phyloP scores from a whole-genome alignment of 768 basidiomycete genomes.

The Calocera cornea region DNA sequence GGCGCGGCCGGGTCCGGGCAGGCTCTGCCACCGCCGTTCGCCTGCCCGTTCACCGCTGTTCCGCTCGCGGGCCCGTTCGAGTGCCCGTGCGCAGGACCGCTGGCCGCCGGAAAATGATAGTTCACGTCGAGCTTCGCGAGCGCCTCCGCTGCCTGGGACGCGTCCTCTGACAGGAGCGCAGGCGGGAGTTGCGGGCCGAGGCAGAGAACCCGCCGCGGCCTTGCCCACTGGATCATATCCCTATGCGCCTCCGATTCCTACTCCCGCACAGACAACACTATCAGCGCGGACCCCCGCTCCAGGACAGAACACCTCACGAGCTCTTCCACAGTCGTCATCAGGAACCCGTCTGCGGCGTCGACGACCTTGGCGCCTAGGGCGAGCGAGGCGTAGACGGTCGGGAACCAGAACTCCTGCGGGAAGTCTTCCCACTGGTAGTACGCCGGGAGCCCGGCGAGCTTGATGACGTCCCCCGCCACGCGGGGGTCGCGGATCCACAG shows the following conservation, averaged over 20 bases:
- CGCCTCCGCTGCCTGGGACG: background rate
- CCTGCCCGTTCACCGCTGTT: no score
- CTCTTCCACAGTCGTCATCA: background rate
- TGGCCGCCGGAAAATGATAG: background rate
- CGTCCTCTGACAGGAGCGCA: background rate
- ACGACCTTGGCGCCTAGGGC: background rate
- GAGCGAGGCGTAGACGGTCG: background rate
- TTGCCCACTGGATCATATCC: constrained; percentile 1
- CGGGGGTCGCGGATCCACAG: background rate
- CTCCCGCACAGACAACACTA: background rate
- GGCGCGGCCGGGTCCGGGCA: background rate
- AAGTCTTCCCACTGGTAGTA: constrained; percentile 3
- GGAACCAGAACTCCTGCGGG: constrained; percentile 4
- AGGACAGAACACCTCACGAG: background rate
- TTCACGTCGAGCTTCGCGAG: background rate
- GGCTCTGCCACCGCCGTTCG: background rate
- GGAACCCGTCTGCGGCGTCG: background rate
- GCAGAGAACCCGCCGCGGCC: background rate
- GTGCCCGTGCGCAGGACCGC: background rate
- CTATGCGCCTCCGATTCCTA: background rate
- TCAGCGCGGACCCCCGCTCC: background rate
- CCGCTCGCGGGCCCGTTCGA: no score
- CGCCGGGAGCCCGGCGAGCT: background rate
- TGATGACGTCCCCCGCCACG: background rate
- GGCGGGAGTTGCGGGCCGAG: background rate